phyloP scores from a whole-genome alignment of 805 yeast species.

The Myxozyma vanderwaltii region DNA sequence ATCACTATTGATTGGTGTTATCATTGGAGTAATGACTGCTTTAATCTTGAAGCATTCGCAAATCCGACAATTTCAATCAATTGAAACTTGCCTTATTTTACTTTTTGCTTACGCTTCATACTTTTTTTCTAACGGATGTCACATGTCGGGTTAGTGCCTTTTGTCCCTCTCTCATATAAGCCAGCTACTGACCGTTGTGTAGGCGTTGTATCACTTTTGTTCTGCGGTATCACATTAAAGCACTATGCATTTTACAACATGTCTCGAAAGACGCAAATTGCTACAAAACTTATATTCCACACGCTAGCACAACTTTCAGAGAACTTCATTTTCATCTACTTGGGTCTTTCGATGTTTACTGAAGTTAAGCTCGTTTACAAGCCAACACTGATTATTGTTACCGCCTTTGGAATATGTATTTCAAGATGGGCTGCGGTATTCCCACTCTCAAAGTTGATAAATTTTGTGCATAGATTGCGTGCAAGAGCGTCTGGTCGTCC shows the following conservation, averaged over 20 bases:
- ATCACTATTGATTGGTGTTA: conserved; percentile 84
- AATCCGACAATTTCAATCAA: conserved; percentile 91
- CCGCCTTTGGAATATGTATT: conserved; percentile 82
- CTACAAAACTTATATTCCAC: conserved; percentile 93
- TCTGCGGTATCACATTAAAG: conserved; percentile 95
- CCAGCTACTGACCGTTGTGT: background rate
- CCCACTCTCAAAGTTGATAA: conserved; percentile 83
- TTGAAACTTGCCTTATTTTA: conserved; percentile 89
- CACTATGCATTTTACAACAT: conserved; percentile 97
- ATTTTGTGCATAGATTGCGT: conserved; percentile 70
- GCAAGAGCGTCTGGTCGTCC: conserved; percentile 43
- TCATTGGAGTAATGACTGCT: conserved; percentile 87
- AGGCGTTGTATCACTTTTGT: conserved; percentile 60
- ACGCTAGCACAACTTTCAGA: conserved; percentile 92
- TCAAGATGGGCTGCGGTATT: conserved; percentile 98
- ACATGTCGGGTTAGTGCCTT: conserved; percentile 76
- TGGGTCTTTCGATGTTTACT: conserved; percentile 92
- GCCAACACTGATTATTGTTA: conserved; percentile 86
- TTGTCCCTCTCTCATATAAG: background rate
- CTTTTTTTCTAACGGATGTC: conserved; percentile 97
- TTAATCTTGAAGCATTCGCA: conserved; percentile 87
- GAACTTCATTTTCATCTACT: conserved; percentile 92
- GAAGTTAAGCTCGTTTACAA: conserved; percentile 94
- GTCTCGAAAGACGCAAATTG: conserved; percentile 96
- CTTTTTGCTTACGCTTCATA: conserved; percentile 93